Percentiles rank a stretch among this genome's conserved stretches.
phyloP scores from a whole-genome alignment of 129 eudicot genomes.

The Glebionis coronaria region DNA sequence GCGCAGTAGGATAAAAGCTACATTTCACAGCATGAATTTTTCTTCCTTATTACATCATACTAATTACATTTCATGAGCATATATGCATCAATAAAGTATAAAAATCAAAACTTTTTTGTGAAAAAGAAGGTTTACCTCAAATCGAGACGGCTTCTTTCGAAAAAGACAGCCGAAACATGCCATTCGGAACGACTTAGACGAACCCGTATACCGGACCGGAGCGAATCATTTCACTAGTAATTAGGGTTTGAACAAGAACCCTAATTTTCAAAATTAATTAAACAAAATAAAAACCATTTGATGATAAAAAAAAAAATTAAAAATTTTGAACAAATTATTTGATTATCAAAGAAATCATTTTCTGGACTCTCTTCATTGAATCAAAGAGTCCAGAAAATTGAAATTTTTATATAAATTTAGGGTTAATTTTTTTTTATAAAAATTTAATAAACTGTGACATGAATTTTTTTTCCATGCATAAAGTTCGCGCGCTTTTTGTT shows the following conservation, averaged over 20 bases:
- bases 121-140: slow-evolving; percentile 30
- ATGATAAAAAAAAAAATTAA: neutral
- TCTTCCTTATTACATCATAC: no score
- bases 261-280: slow-evolving; percentile 22
- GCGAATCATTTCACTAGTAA: slow-evolving; percentile 16
- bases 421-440: slow-evolving; percentile 3
- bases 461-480: neutral
- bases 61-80: neutral
- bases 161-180: slow-evolving; percentile 50
- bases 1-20: no score
- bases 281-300: slow-evolving; percentile 23
- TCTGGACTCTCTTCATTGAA: slow-evolving; percentile 39
- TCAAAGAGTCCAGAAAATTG: slow-evolving; percentile 40
- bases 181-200: slow-evolving; percentile 32
- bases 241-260: slow-evolving; percentile 29
- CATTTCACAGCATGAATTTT: no score
- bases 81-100: neutral
- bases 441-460: neutral
- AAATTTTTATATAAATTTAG: slow-evolving; percentile 17
- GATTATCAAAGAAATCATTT: slow-evolving; percentile 19
- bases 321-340: neutral
- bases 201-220: slow-evolving; percentile 1
- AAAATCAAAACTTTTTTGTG: neutral
- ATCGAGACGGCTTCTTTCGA: slow-evolving; percentile 40
- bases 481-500: slow-evolving; percentile 21